These are phyloP conservation scores for Elaeagnus macrophylla DNA, from an alignment of 306 rosid genomes.

Conservation along the genomic window DNA sequence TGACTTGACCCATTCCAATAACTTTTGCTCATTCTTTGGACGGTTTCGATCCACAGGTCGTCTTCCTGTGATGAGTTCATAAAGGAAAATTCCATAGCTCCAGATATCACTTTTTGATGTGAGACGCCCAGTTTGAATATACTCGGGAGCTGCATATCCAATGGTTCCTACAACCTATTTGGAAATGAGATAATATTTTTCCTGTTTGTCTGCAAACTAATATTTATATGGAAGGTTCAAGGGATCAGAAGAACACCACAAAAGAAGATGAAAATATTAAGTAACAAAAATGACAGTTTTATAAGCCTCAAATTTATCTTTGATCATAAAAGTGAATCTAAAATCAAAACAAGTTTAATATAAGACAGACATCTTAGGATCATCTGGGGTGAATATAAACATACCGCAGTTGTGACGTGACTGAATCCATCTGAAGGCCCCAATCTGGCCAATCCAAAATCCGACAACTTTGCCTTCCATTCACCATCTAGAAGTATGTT, in stretches of 20 bases:
- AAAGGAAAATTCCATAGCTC: slow-evolving; percentile 53
- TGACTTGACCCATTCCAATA: slow-evolving; percentile 47
- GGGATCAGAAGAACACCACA: background rate
- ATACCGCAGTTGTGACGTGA: slow-evolving; percentile 49
- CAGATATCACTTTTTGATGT: slow-evolving; percentile 49
- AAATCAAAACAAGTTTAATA: background rate
- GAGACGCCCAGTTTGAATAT: slow-evolving; percentile 49
- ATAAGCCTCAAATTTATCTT: too few species aligned
- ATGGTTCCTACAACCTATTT: slow-evolving; percentile 51
- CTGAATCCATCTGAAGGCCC: slow-evolving; percentile 52
- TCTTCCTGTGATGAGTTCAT: slow-evolving; percentile 55
- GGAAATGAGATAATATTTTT: slow-evolving; percentile 1
- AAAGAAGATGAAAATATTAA: background rate
- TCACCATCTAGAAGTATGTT: slow-evolving; percentile 48
- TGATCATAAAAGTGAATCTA: too few species aligned
- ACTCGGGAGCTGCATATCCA: slow-evolving; percentile 66
- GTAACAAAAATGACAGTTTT: too few species aligned
- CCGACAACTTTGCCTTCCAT: slow-evolving; percentile 52
- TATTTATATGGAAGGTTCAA: background rate
- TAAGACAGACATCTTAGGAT: background rate
- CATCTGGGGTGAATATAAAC: slow-evolving; percentile 7
- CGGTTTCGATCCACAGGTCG: slow-evolving; percentile 53
- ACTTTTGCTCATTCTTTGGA: slow-evolving; percentile 45
- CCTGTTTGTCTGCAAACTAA: background rate
- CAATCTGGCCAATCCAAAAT: slow-evolving; percentile 48